Evolutionary conservation across 2,329 filamentous ascomycete species (phyloP).

Genomic region (Colletotrichum euphorbiae): DNA sequence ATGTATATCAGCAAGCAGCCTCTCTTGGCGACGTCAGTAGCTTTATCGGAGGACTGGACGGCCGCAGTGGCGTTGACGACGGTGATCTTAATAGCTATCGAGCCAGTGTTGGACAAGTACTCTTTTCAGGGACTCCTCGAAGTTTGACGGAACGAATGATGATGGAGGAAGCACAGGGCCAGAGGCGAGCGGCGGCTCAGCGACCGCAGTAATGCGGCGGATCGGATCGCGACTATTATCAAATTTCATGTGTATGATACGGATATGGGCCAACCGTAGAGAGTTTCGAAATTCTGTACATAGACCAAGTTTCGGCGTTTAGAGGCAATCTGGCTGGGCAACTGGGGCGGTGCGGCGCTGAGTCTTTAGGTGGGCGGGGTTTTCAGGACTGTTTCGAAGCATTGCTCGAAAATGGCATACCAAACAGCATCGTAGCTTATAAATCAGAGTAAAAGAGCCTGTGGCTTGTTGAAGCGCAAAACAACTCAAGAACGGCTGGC

Average conservation of each 20-base stretch:
- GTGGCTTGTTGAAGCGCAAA: neutral
- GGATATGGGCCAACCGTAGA: constrained; percentile 33
- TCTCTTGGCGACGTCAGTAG: constrained; percentile 61
- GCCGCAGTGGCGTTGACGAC: constrained; percentile 62
- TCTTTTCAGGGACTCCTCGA: constrained; percentile 57
- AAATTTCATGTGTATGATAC: constrained; percentile 30
- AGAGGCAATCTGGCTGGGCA: constrained; percentile 30
- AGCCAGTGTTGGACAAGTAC: constrained; percentile 53
- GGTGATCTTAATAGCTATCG: constrained; percentile 58
- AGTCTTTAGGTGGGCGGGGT: constrained; percentile 24
- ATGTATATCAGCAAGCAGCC: constrained; percentile 61
- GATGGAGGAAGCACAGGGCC: constrained; percentile 58
- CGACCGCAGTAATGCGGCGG: constrained; percentile 30
- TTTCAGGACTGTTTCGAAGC: constrained; percentile 20
- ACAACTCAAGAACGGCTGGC: too few relatives aligned
- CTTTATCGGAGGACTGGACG: constrained; percentile 66
- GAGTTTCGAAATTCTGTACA: constrained; percentile 35
- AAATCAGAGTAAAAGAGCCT: constrained; percentile 16
- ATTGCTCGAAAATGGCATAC: constrained; percentile 32
- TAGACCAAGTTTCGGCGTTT: constrained; percentile 36
- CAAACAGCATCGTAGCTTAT: constrained; percentile 30
- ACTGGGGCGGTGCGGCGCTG: constrained; percentile 29
- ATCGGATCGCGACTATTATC: neutral
- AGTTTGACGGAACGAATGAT: constrained; percentile 63
- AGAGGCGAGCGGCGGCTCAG: constrained; percentile 40